Conservation (phyloP, 2,329 filamentous ascomycete genomes). For the Peltaster fructicola region DNA sequence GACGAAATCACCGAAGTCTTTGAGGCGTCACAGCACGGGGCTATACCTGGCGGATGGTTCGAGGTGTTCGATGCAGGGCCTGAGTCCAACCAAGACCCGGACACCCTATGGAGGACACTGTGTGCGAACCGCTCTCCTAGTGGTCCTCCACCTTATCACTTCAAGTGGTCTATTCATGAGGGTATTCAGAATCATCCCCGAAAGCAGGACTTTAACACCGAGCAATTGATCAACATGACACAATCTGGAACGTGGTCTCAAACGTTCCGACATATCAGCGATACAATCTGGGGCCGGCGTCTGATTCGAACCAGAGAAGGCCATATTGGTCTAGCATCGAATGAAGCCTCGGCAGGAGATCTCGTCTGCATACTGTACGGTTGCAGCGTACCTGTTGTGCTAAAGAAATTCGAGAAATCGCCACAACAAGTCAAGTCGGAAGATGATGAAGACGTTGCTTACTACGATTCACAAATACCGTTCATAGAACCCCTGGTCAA, state of each 20-base stretch:
- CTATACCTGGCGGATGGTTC: conserved; percentile 1
- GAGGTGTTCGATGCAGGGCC: not conserved
- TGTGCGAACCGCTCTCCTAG: conserved; percentile 2
- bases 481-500: too few relatives aligned
- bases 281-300: conserved; percentile 6
- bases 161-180: conserved; percentile 2
- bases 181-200: conserved; percentile 2
- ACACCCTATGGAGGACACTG: conserved; percentile 3
- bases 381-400: conserved; percentile 8
- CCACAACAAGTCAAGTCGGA: not conserved
- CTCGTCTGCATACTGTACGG: conserved; percentile 8
- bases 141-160: not conserved
- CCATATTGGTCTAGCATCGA: conserved; percentile 4
- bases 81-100: not conserved
- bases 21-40: conserved; percentile 1
- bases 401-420: not conserved
- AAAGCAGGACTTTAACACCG: conserved; percentile 2
- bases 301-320: conserved; percentile 4
- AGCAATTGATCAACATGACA: conserved; percentile 3
- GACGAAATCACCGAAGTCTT: not conserved
- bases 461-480: not conserved
- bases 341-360: conserved; percentile 6
- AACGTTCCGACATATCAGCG: conserved; percentile 6
- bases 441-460: not conserved
- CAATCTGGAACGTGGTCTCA: conserved; percentile 4